Evolutionary conservation across 257 asterid genomes (phyloP).

Genomic region (Avicennia marina): DNA sequence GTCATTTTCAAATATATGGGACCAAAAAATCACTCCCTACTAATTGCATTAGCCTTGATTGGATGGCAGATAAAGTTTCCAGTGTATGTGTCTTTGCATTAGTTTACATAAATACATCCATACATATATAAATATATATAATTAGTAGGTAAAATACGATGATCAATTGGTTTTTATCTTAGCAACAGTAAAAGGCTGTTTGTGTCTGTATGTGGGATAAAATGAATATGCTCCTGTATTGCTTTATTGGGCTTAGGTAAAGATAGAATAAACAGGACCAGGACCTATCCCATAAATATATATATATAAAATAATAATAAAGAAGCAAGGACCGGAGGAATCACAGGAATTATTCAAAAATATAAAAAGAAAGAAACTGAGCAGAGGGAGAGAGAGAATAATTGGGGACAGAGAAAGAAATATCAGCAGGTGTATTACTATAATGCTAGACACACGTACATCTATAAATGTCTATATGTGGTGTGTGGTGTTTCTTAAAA

Average conservation of each 20-base stretch:
- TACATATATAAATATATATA: not conserved
- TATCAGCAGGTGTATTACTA: not conserved
- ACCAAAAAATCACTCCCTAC: no score
- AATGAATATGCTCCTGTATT: conserved; percentile 25
- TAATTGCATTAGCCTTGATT: no score
- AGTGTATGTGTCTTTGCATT: no score
- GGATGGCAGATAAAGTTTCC: no score
- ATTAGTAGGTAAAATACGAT: no score
- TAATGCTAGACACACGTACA: not conserved
- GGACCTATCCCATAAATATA: not conserved
- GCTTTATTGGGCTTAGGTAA: conserved; percentile 44
- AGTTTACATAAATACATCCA: no score
- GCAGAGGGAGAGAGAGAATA: conserved; percentile 18
- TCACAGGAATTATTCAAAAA: conserved; percentile 15
- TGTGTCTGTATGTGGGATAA: conserved; percentile 31
- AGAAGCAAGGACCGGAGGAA: conserved; percentile 22
- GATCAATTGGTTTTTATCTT: conserved; percentile 16
- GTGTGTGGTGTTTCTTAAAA: conserved; percentile 1
- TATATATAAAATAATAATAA: not conserved
- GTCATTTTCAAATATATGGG: no score
- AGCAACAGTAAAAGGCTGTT: conserved; percentile 40
- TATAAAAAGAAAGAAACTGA: not conserved
- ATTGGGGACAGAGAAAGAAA: conserved; percentile 15
- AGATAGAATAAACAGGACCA: conserved; percentile 21
- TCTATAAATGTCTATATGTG: not conserved